A percentile compares a stretch with the other conserved stretches of the same genome.
Conservation (phyloP, 208 protist genomes). For the Wallacemonas collosoma region DNA sequence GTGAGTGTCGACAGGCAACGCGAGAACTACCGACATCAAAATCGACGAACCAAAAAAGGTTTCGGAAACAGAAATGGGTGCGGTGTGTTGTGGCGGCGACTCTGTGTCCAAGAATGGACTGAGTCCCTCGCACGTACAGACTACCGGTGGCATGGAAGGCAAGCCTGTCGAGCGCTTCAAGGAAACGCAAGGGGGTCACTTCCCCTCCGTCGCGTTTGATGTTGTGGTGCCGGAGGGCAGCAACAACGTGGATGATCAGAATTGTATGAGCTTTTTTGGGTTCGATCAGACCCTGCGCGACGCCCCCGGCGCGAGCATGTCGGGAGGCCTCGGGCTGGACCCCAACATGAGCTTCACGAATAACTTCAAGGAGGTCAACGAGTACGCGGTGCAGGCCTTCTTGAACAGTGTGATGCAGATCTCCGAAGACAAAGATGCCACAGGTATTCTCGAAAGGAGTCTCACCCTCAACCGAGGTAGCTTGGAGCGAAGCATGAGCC, state of each 20-base stretch:
- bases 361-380: conserved; percentile 59
- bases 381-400: conserved; percentile 50
- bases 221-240: conserved; percentile 38
- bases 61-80: conserved; percentile 5
- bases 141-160: conserved; percentile 16
- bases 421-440: conserved; percentile 27
- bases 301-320: conserved; percentile 25
- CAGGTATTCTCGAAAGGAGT: conserved; percentile 53
- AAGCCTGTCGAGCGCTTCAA: conserved; percentile 22
- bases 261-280: conserved; percentile 29
- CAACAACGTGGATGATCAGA: neutral
- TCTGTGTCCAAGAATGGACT: neutral
- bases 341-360: conserved; percentile 79
- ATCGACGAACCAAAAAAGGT: neutral
- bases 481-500: neutral
- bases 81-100: conserved; percentile 13
- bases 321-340: conserved; percentile 23
- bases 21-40: neutral
- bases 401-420: conserved; percentile 48
- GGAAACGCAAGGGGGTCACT: conserved; percentile 8
- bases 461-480: conserved; percentile 16
- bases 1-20: neutral
- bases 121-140: conserved; percentile 7
- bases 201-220: conserved; percentile 58
- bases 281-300: conserved; percentile 65